These are phyloP conservation scores for Hansenula sp. DNA, from an alignment of 1,139 yeast species.

Conservation along the genomic window DNA sequence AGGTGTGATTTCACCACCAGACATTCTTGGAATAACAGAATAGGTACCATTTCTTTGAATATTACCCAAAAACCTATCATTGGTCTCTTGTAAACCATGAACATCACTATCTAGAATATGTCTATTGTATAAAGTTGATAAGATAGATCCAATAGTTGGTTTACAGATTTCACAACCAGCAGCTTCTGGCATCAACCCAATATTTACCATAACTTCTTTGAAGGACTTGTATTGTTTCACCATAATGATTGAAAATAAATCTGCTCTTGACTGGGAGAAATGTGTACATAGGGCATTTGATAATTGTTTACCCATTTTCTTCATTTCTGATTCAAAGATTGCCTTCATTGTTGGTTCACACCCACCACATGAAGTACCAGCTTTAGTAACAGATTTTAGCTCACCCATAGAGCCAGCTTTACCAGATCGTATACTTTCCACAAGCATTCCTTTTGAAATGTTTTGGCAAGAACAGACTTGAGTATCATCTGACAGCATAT, in stretches of 20 bases:
- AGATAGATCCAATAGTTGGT: constrained; percentile 30
- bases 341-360: constrained; percentile 32
- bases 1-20: constrained; percentile 33
- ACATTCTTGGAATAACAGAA: constrained; percentile 31
- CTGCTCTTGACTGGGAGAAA: constrained; percentile 30
- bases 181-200: constrained; percentile 24
- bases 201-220: constrained; percentile 25
- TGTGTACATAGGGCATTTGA: constrained; percentile 28
- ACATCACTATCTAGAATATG: constrained; percentile 26
- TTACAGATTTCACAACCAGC: constrained; percentile 32
- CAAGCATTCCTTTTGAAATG: constrained; percentile 26
- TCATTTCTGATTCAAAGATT: constrained; percentile 30
- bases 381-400: constrained; percentile 29
- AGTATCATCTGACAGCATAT: constrained; percentile 27
- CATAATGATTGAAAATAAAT: constrained; percentile 29
- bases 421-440: constrained; percentile 26
- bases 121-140: constrained; percentile 28
- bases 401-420: constrained; percentile 26
- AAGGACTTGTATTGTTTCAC: constrained; percentile 26
- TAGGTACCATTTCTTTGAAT: constrained; percentile 33
- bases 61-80: constrained; percentile 30
- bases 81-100: constrained; percentile 31
- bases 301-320: constrained; percentile 27
- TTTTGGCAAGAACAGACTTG: constrained; percentile 33
- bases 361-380: constrained; percentile 34